Conservation (phyloP, 164 flowering plant species). For the Tetrastigma voinierianum region DNA sequence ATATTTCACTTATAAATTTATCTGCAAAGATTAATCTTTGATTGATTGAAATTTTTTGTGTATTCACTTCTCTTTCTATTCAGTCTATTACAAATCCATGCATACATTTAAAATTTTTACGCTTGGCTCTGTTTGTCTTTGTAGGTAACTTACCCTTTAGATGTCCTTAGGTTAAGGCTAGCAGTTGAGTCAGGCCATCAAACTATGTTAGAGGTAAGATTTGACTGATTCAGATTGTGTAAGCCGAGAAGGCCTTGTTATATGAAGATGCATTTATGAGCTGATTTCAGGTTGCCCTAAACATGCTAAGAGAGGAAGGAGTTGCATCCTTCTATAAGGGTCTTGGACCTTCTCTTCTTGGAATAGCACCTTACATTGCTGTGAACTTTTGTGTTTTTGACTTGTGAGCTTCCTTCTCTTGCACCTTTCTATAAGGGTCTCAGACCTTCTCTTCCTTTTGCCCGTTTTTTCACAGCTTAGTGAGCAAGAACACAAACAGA, state of each 20-base stretch:
- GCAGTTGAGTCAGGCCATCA: slow-evolving; percentile 89
- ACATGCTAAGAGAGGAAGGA: slow-evolving; percentile 93
- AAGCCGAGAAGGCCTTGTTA: background rate
- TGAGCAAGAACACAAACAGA: background rate
- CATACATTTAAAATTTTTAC: background rate
- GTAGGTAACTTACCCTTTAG: slow-evolving; percentile 93
- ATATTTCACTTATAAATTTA: background rate
- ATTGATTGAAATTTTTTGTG: background rate
- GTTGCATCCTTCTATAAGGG: slow-evolving; percentile 84
- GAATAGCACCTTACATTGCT: slow-evolving; percentile 98
- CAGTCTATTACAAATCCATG: background rate
- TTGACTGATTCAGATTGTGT: background rate
- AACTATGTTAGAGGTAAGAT: slow-evolving; percentile 78
- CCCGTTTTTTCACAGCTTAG: background rate
- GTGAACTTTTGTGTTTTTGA: slow-evolving; percentile 93
- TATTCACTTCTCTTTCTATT: background rate
- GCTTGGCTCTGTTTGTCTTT: slow-evolving; percentile 1
- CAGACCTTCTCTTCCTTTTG: too few relatives aligned
- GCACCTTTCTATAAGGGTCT: too few relatives aligned
- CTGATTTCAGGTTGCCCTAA: slow-evolving; percentile 70
- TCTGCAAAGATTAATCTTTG: background rate
- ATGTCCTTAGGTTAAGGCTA: slow-evolving; percentile 87
- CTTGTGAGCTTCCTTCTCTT: slow-evolving; percentile 57
- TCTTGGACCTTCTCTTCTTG: slow-evolving; percentile 93
- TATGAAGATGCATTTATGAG: background rate